These are phyloP conservation scores for Suillus discolor DNA, from an alignment of 768 basidiomycete species.

Conservation along the genomic window DNA sequence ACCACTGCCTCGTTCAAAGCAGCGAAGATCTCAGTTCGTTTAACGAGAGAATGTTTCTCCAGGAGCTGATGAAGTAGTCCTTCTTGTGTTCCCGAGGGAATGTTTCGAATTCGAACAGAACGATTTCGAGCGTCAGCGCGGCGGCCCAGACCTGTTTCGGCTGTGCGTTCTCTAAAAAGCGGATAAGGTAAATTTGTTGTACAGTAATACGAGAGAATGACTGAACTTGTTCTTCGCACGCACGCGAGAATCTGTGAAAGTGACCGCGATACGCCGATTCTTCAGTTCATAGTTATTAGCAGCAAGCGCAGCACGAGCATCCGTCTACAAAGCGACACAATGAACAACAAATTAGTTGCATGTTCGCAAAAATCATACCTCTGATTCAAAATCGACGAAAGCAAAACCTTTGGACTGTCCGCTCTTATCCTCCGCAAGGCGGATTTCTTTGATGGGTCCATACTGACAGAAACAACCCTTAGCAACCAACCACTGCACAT, in stretches of 20 bases:
- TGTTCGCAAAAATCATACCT: conserved; percentile 48
- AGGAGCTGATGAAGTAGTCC: conserved; percentile 88
- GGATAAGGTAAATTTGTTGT: background rate
- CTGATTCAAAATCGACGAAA: conserved; percentile 87
- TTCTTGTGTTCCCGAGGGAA: conserved; percentile 83
- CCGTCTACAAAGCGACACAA: conserved; percentile 46
- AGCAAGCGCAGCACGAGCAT: conserved; percentile 69
- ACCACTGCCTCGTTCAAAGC: conserved; percentile 63
- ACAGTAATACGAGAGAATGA: conserved; percentile 30
- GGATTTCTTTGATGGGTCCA: conserved; percentile 79
- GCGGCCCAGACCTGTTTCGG: conserved; percentile 61
- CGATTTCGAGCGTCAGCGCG: conserved; percentile 62
- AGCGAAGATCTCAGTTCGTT: conserved; percentile 74
- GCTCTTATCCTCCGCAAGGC: conserved; percentile 73
- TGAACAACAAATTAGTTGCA: conserved; percentile 8
- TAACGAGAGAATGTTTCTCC: conserved; percentile 73
- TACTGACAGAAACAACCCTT: conserved; percentile 50
- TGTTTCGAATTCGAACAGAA: conserved; percentile 73
- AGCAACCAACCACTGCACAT: background rate
- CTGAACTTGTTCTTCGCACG: conserved; percentile 49
- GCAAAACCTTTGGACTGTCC: conserved; percentile 83
- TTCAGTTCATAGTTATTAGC: conserved; percentile 90
- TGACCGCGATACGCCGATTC: conserved; percentile 88
- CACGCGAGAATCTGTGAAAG: conserved; percentile 75
- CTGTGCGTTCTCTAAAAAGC: conserved; percentile 37